phyloP scores from a whole-genome alignment of 768 basidiomycete species.

The Leccinellum rugosiceps region DNA sequence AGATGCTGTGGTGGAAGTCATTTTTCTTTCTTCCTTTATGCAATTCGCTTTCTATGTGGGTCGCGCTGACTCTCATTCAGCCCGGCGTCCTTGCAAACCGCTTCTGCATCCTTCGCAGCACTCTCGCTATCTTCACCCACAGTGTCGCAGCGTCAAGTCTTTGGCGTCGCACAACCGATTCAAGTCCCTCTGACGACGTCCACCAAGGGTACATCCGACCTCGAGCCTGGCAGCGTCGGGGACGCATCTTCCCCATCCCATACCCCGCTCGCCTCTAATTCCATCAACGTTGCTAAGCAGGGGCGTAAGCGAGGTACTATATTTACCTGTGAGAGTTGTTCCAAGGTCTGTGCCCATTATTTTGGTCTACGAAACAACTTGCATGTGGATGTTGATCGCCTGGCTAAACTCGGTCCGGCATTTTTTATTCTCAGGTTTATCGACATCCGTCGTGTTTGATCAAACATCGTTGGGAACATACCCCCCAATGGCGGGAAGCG shows the following conservation, averaged over 20 bases:
- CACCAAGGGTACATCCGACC: slow-evolving; percentile 4
- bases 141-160: slow-evolving; percentile 20
- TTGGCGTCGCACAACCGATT: slow-evolving; percentile 12
- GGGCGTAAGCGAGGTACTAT: slow-evolving; percentile 81
- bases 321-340: slow-evolving; percentile 92
- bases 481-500: slow-evolving; percentile 93
- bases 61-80: slow-evolving; percentile 21
- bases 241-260: slow-evolving; percentile 10
- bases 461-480: slow-evolving; percentile 98
- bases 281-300: slow-evolving; percentile 28
- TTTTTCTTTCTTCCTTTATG: neutral
- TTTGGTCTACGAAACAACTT: neutral
- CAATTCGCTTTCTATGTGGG: neutral
- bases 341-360: slow-evolving; percentile 57
- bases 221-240: slow-evolving; percentile 13
- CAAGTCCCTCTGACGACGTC: neutral
- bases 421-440: slow-evolving; percentile 56
- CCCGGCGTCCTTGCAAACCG: slow-evolving; percentile 34
- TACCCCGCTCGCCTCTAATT: slow-evolving; percentile 5
- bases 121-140: slow-evolving; percentile 42
- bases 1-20: neutral
- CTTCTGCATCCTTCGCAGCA: slow-evolving; percentile 39
- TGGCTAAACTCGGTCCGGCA: slow-evolving; percentile 1
- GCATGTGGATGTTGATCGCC: slow-evolving; percentile 3
- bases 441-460: slow-evolving; percentile 93